Evolutionary conservation across 805 yeast genomes (phyloP).

Genomic region (Blastobotrys americana): DNA sequence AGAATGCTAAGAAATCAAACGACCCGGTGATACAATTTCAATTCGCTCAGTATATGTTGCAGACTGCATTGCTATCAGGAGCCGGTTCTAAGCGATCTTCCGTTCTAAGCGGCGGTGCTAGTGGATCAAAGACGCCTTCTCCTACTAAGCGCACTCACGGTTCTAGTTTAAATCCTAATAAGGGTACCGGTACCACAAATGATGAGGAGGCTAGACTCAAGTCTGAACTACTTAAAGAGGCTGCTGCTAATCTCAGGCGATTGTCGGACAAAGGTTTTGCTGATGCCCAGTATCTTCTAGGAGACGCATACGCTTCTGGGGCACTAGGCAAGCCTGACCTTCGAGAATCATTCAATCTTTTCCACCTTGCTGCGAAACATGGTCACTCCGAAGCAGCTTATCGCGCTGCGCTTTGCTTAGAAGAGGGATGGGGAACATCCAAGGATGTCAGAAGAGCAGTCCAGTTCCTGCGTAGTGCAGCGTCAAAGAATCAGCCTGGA

Average conservation of each 20-base stretch:
- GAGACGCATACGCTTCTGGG: slow-evolving; percentile 83
- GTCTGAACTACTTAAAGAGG: slow-evolving; percentile 65
- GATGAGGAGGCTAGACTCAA: slow-evolving; percentile 35
- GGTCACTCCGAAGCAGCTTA: slow-evolving; percentile 89
- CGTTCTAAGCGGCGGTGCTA: background rate
- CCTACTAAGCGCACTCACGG: background rate
- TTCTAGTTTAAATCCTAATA: slow-evolving; percentile 1
- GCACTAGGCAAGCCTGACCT: slow-evolving; percentile 74
- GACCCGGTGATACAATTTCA: slow-evolving; percentile 85
- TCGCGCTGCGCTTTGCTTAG: slow-evolving; percentile 84
- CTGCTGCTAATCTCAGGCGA: slow-evolving; percentile 58
- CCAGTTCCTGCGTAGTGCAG: slow-evolving; percentile 78
- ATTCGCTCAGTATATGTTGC: slow-evolving; percentile 84
- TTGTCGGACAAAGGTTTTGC: slow-evolving; percentile 73
- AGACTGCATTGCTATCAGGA: slow-evolving; percentile 54
- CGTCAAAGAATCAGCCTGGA: slow-evolving; percentile 89
- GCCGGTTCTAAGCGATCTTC: slow-evolving; percentile 3
- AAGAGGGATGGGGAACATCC: slow-evolving; percentile 89
- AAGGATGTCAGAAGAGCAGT: slow-evolving; percentile 81
- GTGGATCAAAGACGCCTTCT: background rate
- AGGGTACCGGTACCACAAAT: slow-evolving; percentile 6
- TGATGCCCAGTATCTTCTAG: slow-evolving; percentile 88
- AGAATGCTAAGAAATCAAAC: slow-evolving; percentile 74
- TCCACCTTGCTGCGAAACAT: slow-evolving; percentile 87
- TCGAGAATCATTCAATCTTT: slow-evolving; percentile 65